Conservation (phyloP, 345 rosid species). For the Leavenworthia alabamica region DNA sequence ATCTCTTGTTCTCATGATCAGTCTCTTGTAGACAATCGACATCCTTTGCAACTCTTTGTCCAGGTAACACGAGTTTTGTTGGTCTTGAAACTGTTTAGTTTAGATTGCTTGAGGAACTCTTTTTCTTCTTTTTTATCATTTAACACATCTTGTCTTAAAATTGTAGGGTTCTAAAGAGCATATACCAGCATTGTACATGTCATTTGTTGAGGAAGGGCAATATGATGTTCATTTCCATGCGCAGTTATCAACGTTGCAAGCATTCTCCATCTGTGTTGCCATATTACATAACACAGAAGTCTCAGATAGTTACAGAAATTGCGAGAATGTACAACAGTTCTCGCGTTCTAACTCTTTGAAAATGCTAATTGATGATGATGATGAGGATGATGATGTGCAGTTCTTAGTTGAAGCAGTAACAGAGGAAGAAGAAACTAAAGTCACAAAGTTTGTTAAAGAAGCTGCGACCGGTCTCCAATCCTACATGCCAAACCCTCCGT, state of each 20-base stretch:
- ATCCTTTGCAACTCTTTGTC: conserved; percentile 59
- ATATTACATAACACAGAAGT: conserved; percentile 58
- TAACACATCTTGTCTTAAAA: not conserved
- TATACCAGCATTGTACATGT: conserved; percentile 67
- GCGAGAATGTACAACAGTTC: conserved; percentile 34
- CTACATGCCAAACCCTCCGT: conserved; percentile 68
- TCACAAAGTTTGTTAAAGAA: conserved; percentile 35
- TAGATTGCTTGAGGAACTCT: not conserved
- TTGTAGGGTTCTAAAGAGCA: conserved; percentile 66
- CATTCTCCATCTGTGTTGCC: conserved; percentile 85
- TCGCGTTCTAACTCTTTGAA: conserved; percentile 49
- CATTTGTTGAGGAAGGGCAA: conserved; percentile 52
- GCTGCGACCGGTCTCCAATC: conserved; percentile 35
- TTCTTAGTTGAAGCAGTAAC: conserved; percentile 54
- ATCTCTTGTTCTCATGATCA: conserved; percentile 43
- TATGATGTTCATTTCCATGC: conserved; percentile 79
- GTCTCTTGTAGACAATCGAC: conserved; percentile 46
- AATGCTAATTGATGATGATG: conserved; percentile 65
- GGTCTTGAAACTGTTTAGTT: not conserved
- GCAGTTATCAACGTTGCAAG: conserved; percentile 73
- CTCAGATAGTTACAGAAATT: conserved; percentile 25
- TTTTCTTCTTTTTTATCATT: not conserved
- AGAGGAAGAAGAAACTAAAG: conserved; percentile 50
- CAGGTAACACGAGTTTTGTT: conserved; percentile 42
- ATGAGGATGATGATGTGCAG: conserved; percentile 72